Evolutionary conservation across 208 protist species (phyloP).

Genomic region (Herpetomonas tarakana): DNA sequence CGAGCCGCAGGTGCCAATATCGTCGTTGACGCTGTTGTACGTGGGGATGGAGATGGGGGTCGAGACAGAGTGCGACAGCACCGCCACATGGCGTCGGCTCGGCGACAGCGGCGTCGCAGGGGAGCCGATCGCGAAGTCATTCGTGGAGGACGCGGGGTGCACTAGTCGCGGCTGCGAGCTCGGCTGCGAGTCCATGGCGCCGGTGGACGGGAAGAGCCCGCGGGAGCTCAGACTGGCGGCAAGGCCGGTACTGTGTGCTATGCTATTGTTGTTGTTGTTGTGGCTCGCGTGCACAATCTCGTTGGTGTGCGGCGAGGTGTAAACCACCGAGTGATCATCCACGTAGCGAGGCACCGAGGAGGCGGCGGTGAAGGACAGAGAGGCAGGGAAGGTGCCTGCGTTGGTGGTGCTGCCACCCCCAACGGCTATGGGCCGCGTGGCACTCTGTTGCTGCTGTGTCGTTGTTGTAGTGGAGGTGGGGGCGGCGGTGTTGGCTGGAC

Average conservation of each 20-base stretch:
- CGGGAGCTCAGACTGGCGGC: background rate
- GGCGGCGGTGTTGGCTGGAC: background rate
- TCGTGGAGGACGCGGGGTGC: conserved; percentile 9
- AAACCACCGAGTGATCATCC: conserved; percentile 40
- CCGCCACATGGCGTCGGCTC: conserved; percentile 17
- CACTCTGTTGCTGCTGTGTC: background rate
- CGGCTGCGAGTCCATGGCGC: background rate
- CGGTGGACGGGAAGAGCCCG: background rate
- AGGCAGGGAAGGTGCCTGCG: background rate
- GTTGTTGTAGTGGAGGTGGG: background rate
- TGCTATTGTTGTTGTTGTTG: conserved; percentile 4
- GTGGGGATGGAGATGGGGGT: conserved; percentile 36
- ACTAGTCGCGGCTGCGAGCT: conserved; percentile 2
- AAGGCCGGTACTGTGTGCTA: background rate
- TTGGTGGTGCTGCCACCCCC: background rate
- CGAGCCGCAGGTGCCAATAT: conserved; percentile 33
- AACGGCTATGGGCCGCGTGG: background rate
- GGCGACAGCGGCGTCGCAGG: conserved; percentile 30
- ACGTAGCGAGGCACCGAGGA: conserved; percentile 41
- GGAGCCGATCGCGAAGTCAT: conserved; percentile 20
- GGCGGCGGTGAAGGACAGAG: conserved; percentile 2
- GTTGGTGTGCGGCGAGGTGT: conserved; percentile 18
- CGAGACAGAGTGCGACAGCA: conserved; percentile 9
- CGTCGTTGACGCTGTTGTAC: conserved; percentile 37
- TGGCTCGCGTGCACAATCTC: background rate